A percentile compares a stretch with the other conserved stretches of the same genome.
These are phyloP conservation scores for Vaccinium myrtillus DNA, from an alignment of 148 eudicot species.

Conservation along the genomic window DNA sequence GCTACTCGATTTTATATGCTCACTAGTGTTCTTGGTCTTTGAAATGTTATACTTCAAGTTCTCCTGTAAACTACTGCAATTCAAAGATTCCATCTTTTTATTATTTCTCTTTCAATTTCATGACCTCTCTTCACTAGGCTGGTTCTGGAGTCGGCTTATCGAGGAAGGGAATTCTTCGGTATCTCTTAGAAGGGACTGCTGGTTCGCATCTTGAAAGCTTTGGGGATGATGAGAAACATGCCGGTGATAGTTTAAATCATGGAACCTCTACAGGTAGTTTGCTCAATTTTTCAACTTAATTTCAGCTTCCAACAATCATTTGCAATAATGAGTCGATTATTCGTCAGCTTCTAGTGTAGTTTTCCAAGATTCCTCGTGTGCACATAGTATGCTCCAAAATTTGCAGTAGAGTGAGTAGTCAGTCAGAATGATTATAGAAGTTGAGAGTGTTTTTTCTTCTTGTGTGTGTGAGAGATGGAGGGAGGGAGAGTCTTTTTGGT, in stretches of 20 bases:
- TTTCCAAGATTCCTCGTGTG: neutral
- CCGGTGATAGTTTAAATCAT: constrained; percentile 20
- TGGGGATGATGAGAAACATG: constrained; percentile 41
- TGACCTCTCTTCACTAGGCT: constrained; percentile 40
- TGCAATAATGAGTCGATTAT: neutral
- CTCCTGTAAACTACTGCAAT: neutral
- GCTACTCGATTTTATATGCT: neutral
- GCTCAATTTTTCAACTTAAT: neutral
- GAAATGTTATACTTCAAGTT: constrained; percentile 3
- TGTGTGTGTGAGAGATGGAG: too few relatives aligned
- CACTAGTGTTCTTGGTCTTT: neutral
- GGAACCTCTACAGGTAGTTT: constrained; percentile 45
- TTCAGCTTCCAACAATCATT: neutral
- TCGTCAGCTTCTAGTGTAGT: neutral
- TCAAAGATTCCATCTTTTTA: neutral
- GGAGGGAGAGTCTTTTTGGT: too few relatives aligned
- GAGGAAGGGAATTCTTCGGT: constrained; percentile 45
- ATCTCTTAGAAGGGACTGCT: constrained; percentile 71
- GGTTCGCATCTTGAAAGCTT: constrained; percentile 57
- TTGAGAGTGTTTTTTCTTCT: too few relatives aligned
- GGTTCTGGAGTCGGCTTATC: constrained; percentile 62
- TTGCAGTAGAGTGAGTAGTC: neutral
- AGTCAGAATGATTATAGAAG: neutral
- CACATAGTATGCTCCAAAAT: neutral
- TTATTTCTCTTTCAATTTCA: constrained; percentile 4